Evolutionary conservation across 23 red algal genomes (phyloP), one percentile per base, ranked within the genome.

Genomic region (Chondrus crispus): DNA sequence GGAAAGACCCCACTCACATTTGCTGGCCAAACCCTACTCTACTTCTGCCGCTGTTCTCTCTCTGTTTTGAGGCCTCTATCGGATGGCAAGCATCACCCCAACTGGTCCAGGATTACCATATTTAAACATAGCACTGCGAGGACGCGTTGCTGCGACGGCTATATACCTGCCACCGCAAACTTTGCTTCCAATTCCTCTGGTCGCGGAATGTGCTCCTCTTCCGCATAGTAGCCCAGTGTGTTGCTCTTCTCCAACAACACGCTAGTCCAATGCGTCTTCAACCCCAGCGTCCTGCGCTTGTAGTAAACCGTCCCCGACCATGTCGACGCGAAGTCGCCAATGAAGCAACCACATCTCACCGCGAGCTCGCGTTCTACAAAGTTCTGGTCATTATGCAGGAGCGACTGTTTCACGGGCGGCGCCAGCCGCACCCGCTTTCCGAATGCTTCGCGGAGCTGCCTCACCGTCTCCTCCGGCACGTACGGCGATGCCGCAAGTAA

Each of bases 231-330:
- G 18, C 36, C 85, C 49, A 89, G 35, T 6, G 57, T 68, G 2
- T 42, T 32, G 2, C 69, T 52, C 39, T 46, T 28, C 14, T 51
- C 19, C 13, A 68, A 30, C 52, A 90, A 37, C 10, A 26, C 46
- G 39, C 52, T 63, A 51, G 71, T 80, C 73, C 87, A 90, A 45
- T 60, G 48, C 2, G 46, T 89, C 5, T 3, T 22, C 49, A 62
- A 62, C 12, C 73, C 73, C 85, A 89, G 10, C 45, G 85, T 89
- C 62, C 85, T 68, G 9, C 85, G 68, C 37, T 89, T 89, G 69
- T 78, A 89, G 50, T 89, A 79, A 41, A 89, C 73, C 44, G 85
- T 89, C 1, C 73, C 85, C 51, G 85, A 89, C 85, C 85, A 89
- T 3, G 85, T 79, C 40, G 60, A 72, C 3, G 49, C 85, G 43